Base-by-base conservation (phyloP, 805 yeast species). In the Kregervanrija delftensis region DNA sequence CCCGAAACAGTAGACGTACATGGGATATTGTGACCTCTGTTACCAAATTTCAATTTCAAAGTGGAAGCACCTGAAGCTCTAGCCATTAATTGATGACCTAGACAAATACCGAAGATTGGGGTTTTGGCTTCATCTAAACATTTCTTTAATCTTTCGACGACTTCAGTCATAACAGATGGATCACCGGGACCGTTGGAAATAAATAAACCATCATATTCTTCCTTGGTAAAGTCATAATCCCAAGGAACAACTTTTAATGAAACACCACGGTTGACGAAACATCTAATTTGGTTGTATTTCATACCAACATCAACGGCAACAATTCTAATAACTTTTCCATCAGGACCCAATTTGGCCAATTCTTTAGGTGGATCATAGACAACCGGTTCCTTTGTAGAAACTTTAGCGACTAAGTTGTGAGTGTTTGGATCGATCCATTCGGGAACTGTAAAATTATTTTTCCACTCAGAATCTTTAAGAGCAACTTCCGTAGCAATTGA, bases 131-230 rank as follows among this genome's bases (percentile, higher is more conserved):
- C 74, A 37, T 73, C 72, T 47, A 91, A 63, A 33, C 77, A 85
- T 37, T 64, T 65, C 35, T 73, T 55, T 59, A 93, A 69, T 55
- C 76, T 80, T 35, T 68, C 73, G 33, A 84, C 84, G 48, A 88
- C 77, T 15, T 73, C 76, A 38, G 79, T 65, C 79, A 93, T 75
- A 46, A 86, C 87, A 37, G 93, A 77, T 46, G 99, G 99, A 70
- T 93, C 98, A 78, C 99, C 99, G 30, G 99, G 99, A 72, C 99
- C 99, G 68, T 93, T 93, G 45, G 97, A 90, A 53, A 91, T 73
- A 68, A 93, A 93, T 58, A 93, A 74, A 73, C 99, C 99, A 65
- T 93, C 99, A 63, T 84, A 93, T 50, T 80, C 74, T 66, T 88
- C 96, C 41, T 67, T 59, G 50, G 85, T 71, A 65, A 85, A 83